Percentiles rank a stretch among this genome's conserved stretches.
These are phyloP conservation scores for Ustilago loliicola DNA, from an alignment of 1,284 basidiomycete genomes.

Conservation along the genomic window DNA sequence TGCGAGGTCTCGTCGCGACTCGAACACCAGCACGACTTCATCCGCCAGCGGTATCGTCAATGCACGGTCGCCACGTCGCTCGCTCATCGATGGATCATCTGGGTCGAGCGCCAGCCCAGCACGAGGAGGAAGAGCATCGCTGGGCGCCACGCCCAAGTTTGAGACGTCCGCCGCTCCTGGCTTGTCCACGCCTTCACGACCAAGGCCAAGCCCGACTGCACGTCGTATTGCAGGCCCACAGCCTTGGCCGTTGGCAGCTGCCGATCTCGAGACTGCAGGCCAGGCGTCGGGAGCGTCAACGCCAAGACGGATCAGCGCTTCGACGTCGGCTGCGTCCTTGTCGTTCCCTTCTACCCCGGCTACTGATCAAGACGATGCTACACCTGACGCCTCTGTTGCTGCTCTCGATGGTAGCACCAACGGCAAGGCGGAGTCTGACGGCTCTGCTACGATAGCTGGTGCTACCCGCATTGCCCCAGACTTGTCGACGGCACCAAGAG, in stretches of 20 bases:
- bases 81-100: conserved; percentile 15
- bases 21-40: conserved; percentile 48
- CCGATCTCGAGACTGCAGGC: conserved; percentile 11
- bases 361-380: conserved; percentile 10
- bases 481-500: conserved; percentile 46
- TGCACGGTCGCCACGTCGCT: conserved; percentile 29
- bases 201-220: conserved; percentile 24
- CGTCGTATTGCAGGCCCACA: conserved; percentile 31
- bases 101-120: conserved; percentile 14
- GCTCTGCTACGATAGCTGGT: background rate
- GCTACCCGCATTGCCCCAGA: conserved; percentile 60
- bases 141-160: conserved; percentile 16
- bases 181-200: conserved; percentile 42
- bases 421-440: background rate
- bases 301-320: conserved; percentile 21
- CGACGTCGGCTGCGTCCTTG: conserved; percentile 30
- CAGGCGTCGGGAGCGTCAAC: conserved; percentile 12
- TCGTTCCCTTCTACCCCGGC: conserved; percentile 34
- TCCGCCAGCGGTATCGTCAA: conserved; percentile 28
- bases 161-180: conserved; percentile 13
- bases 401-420: background rate
- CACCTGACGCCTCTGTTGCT: conserved; percentile 1
- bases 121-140: conserved; percentile 29
- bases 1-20: conserved; percentile 38
- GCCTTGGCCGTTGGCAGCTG: conserved; percentile 40